Conservation (phyloP, 192 early-diverging fungal genomes). For the Gamsiella multidivaricata region DNA sequence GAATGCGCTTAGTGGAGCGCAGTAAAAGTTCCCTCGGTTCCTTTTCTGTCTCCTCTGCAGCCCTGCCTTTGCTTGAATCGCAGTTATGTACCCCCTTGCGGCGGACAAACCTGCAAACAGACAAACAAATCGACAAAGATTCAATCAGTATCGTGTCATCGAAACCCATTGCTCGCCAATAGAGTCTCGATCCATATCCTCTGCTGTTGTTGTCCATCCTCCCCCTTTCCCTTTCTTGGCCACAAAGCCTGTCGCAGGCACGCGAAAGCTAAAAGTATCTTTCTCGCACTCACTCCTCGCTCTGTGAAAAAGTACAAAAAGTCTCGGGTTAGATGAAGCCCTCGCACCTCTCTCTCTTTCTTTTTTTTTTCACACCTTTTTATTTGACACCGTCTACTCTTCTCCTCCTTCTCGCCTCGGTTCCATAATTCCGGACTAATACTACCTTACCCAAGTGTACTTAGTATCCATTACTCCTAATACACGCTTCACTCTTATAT, state of each 20-base stretch:
- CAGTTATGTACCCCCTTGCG: no score
- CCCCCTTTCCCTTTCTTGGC: background rate
- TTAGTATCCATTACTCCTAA: background rate
- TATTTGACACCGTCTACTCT: background rate
- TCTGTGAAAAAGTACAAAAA: constrained; percentile 5
- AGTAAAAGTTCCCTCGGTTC: background rate
- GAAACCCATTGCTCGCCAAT: constrained; percentile 24
- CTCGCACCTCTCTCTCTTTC: no score
- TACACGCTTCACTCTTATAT: background rate
- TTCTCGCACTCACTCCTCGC: background rate
- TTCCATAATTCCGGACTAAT: background rate
- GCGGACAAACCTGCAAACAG: no score
- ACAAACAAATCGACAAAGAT: constrained; percentile 53
- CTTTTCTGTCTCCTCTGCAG: background rate
- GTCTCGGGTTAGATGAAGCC: no score
- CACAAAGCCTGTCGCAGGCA: background rate
- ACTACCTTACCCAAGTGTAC: background rate
- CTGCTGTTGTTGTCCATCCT: background rate
- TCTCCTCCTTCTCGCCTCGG: background rate
- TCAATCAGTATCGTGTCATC: constrained; percentile 45
- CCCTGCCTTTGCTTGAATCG: no score
- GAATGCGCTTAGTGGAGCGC: no score
- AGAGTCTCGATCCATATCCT: constrained; percentile 8
- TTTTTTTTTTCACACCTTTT: background rate
- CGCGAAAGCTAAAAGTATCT: no score